Evolutionary conservation across 805 yeast species (phyloP).

Genomic region (Starmerella floris): DNA sequence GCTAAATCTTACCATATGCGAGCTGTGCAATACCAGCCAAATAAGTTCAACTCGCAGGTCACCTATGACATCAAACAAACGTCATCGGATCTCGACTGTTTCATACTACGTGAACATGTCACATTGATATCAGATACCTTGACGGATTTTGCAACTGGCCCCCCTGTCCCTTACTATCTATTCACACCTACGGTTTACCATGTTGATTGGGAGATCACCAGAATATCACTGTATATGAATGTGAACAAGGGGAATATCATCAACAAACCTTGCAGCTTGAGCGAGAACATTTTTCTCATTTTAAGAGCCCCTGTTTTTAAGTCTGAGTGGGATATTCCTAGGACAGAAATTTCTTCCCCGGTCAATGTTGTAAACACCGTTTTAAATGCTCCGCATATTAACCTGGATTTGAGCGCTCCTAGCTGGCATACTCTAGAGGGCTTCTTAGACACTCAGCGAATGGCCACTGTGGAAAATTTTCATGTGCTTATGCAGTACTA

Average conservation of each 20-base stretch:
- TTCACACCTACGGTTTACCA: slow-evolving; percentile 60
- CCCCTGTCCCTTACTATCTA: slow-evolving; percentile 48
- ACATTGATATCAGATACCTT: slow-evolving; percentile 57
- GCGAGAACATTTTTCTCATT: slow-evolving; percentile 64
- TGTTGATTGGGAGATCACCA: slow-evolving; percentile 44
- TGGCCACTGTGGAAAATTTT: slow-evolving; percentile 59
- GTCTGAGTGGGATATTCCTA: slow-evolving; percentile 43
- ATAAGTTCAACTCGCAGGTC: slow-evolving; percentile 70
- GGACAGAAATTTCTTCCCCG: slow-evolving; percentile 30
- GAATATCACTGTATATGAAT: slow-evolving; percentile 55
- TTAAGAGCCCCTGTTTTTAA: slow-evolving; percentile 50
- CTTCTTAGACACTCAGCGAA: slow-evolving; percentile 46
- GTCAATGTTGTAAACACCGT: slow-evolving; percentile 18
- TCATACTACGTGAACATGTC: slow-evolving; percentile 70
- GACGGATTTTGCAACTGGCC: slow-evolving; percentile 65
- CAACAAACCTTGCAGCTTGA: slow-evolving; percentile 73
- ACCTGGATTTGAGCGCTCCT: slow-evolving; percentile 60
- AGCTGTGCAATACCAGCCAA: slow-evolving; percentile 54
- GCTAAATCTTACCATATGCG: slow-evolving; percentile 45
- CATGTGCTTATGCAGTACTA: slow-evolving; percentile 53
- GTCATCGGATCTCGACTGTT: slow-evolving; percentile 44
- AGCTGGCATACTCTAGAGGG: slow-evolving; percentile 81
- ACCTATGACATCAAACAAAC: slow-evolving; percentile 49
- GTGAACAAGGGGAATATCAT: slow-evolving; percentile 81
- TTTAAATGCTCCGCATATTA: slow-evolving; percentile 39